Conservation (phyloP, 2,329 filamentous ascomycete species). For the Aspergillus oerlinghausenensis region DNA sequence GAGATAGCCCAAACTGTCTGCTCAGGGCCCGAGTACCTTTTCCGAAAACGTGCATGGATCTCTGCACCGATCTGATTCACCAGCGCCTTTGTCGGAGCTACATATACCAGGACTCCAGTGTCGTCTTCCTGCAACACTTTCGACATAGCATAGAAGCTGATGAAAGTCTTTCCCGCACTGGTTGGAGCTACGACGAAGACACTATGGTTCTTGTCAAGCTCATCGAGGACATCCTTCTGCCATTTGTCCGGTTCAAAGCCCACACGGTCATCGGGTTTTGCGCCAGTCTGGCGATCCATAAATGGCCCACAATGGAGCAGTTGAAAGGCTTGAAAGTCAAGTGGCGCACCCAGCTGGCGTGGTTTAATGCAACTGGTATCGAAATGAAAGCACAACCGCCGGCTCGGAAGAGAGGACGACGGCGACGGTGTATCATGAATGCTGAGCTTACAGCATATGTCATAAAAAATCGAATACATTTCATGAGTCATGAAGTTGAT, state of each 20-base stretch:
- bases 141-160: conserved; percentile 76
- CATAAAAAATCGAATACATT: background rate
- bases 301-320: conserved; percentile 65
- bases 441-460: background rate
- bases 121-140: conserved; percentile 65
- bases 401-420: background rate
- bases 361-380: background rate
- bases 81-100: conserved; percentile 75
- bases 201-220: conserved; percentile 65
- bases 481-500: background rate
- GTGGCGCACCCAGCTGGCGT: background rate
- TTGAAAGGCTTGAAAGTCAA: conserved; percentile 51
- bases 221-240: conserved; percentile 70
- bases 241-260: conserved; percentile 70
- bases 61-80: conserved; percentile 82
- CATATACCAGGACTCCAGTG: conserved; percentile 69
- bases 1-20: conserved; percentile 76
- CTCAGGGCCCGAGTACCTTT: conserved; percentile 54
- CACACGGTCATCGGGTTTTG: conserved; percentile 48
- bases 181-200: conserved; percentile 74
- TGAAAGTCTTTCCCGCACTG: conserved; percentile 77
- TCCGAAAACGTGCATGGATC: conserved; percentile 68
- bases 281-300: conserved; percentile 67
- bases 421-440: background rate
- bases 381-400: background rate